phyloP scores from a whole-genome alignment of 495 filamentous ascomycete genomes.

The Daldinia decipiens region DNA sequence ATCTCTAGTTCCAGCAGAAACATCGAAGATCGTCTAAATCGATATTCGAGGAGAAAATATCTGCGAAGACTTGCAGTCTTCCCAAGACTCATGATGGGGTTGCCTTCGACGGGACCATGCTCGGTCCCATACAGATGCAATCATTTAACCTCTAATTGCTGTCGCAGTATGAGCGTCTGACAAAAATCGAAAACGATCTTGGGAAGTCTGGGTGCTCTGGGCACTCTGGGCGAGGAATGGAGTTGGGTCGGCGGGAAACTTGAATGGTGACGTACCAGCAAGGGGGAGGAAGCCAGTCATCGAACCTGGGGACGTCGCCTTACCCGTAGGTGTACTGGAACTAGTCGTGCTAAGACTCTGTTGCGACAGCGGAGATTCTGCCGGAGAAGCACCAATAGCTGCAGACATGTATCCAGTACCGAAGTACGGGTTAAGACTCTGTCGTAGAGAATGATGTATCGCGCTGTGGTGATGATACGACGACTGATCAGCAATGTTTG shows the following conservation, averaged over 20 bases:
- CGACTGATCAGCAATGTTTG: slow-evolving; percentile 46
- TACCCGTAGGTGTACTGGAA: slow-evolving; percentile 38
- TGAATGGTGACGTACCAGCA: slow-evolving; percentile 55
- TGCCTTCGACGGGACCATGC: not conserved
- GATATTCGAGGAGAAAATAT: not conserved
- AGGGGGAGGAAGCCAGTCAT: slow-evolving; percentile 45
- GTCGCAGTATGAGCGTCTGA: slow-evolving; percentile 54
- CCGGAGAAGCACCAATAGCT: slow-evolving; percentile 46
- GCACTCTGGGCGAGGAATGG: slow-evolving; percentile 48
- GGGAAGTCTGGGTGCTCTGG: slow-evolving; percentile 47
- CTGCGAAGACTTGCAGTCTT: not conserved
- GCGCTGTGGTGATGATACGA: slow-evolving; percentile 48
- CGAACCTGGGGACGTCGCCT: slow-evolving; percentile 41
- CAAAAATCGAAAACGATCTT: slow-evolving; percentile 54
- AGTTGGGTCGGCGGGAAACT: slow-evolving; percentile 41
- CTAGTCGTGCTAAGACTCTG: slow-evolving; percentile 28
- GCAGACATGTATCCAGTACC: slow-evolving; percentile 37
- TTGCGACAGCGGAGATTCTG: slow-evolving; percentile 48
- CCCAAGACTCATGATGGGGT: not conserved
- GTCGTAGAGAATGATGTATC: slow-evolving; percentile 53
- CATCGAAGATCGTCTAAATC: not conserved
- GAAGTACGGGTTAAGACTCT: slow-evolving; percentile 52
- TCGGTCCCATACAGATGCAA: not conserved
- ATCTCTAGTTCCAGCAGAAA: not conserved
- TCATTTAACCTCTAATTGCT: slow-evolving; percentile 49